A percentile compares a stretch with the other conserved stretches of the same genome.
Evolutionary conservation across 306 rosid genomes (phyloP).

Genomic region (Mimosa bimucronata): DNA sequence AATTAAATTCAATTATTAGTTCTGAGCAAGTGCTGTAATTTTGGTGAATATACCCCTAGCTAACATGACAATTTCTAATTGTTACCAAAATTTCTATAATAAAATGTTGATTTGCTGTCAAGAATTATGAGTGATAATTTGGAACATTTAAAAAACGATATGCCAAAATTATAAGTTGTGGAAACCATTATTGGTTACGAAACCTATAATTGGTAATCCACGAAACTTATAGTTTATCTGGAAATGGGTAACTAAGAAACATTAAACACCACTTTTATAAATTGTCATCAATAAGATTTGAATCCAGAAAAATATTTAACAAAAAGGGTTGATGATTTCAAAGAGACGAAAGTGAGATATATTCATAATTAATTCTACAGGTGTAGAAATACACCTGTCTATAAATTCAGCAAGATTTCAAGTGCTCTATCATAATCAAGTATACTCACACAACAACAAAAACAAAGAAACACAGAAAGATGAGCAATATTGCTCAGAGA

Average conservation of each 20-base stretch:
- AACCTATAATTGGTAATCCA: no score
- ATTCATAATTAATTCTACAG: neutral
- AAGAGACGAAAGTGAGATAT: neutral
- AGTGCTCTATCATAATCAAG: neutral
- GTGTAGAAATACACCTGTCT: neutral
- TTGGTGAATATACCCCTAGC: neutral
- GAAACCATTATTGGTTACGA: neutral
- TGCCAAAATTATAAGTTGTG: neutral
- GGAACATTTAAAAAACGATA: neutral
- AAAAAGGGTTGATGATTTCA: neutral
- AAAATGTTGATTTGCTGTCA: neutral
- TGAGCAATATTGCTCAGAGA: conserved; percentile 2
- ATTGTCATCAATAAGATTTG: neutral
- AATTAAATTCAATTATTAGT: neutral
- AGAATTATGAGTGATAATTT: neutral
- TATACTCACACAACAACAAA: neutral
- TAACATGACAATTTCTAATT: neutral
- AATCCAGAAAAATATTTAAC: neutral
- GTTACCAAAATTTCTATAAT: neutral
- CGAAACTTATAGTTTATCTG: neutral
- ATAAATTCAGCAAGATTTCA: neutral
- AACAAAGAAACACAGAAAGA: neutral
- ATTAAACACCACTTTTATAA: neutral
- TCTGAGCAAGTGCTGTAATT: neutral
- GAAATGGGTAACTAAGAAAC: neutral